A percentile compares a stretch with the other conserved stretches of the same genome.
Conservation (phyloP, 352 stramenopile genomes). For the Phytophthora europaea region DNA sequence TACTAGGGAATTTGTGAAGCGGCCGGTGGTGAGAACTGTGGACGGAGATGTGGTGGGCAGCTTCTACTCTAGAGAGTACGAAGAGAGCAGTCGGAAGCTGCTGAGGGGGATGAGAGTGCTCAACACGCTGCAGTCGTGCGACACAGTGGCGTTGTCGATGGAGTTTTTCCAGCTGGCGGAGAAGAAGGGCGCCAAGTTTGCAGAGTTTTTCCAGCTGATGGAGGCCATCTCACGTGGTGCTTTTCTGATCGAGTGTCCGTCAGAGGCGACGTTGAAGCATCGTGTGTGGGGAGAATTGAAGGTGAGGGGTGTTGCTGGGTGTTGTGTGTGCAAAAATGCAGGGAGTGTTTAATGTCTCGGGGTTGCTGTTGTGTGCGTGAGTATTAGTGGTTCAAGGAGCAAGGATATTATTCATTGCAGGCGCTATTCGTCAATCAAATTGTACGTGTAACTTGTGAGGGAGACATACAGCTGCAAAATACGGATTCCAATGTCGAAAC, state of each 20-base stretch:
- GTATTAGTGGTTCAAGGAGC: slow-evolving; percentile 65
- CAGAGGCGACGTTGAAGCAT: slow-evolving; percentile 42
- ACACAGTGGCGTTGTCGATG: slow-evolving; percentile 67
- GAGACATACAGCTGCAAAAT: background rate
- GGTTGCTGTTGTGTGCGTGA: background rate
- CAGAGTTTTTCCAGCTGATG: slow-evolving; percentile 53
- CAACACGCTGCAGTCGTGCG: slow-evolving; percentile 77
- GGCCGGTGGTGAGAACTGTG: slow-evolving; percentile 50
- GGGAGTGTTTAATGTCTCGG: background rate
- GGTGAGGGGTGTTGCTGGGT: slow-evolving; percentile 27
- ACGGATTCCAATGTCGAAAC: background rate
- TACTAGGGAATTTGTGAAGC: slow-evolving; percentile 67
- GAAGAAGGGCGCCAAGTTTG: slow-evolving; percentile 2
- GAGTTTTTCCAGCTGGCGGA: slow-evolving; percentile 36
- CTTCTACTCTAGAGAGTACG: slow-evolving; percentile 64
- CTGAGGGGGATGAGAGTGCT: slow-evolving; percentile 54
- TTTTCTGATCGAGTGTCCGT: slow-evolving; percentile 60
- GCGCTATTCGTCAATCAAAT: slow-evolving; percentile 82
- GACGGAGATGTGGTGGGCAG: slow-evolving; percentile 65
- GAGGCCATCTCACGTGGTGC: slow-evolving; percentile 60
- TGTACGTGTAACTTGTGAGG: slow-evolving; percentile 42
- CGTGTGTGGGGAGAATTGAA: slow-evolving; percentile 62
- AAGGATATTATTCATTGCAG: slow-evolving; percentile 75
- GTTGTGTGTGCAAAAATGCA: slow-evolving; percentile 6
- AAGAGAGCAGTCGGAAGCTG: slow-evolving; percentile 48